These are phyloP conservation scores for Tirmania nivea DNA, from an alignment of 495 filamentous ascomycete genomes.

Conservation along the genomic window DNA sequence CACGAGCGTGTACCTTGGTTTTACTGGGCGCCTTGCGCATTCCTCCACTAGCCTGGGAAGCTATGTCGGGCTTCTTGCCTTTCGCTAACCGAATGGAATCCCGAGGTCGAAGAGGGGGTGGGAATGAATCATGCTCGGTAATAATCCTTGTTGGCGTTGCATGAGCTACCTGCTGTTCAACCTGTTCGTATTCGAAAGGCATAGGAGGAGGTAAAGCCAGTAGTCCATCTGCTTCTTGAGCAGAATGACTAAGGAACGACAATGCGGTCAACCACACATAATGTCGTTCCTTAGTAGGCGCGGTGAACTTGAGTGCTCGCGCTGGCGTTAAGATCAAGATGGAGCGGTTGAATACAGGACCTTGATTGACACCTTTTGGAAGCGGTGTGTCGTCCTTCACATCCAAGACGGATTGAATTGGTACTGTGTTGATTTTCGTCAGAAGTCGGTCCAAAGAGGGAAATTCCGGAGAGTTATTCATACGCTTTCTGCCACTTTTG, in stretches of 20 bases:
- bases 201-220: constrained; percentile 32
- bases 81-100: constrained; percentile 86
- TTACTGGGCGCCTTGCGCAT: not conserved
- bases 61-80: constrained; percentile 30
- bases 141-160: constrained; percentile 4
- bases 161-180: constrained; percentile 25
- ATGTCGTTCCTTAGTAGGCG: constrained; percentile 59
- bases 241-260: constrained; percentile 78
- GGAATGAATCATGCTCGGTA: constrained; percentile 11
- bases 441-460: not conserved
- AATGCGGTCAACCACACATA: constrained; percentile 88
- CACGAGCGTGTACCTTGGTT: constrained; percentile 10
- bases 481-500: constrained; percentile 70
- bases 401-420: constrained; percentile 87
- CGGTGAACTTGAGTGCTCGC: constrained; percentile 88
- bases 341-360: constrained; percentile 61
- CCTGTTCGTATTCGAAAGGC: constrained; percentile 20
- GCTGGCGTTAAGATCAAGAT: constrained; percentile 88
- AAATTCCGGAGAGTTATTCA: constrained; percentile 16
- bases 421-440: constrained; percentile 34
- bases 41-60: constrained; percentile 16
- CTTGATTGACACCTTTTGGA: constrained; percentile 40
- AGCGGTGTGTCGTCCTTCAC: constrained; percentile 84
- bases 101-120: constrained; percentile 25
- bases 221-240: constrained; percentile 48